These are phyloP conservation scores for Actinomortierella ambigua DNA, from an alignment of 371 early-diverging fungal species.

Conservation along the genomic window DNA sequence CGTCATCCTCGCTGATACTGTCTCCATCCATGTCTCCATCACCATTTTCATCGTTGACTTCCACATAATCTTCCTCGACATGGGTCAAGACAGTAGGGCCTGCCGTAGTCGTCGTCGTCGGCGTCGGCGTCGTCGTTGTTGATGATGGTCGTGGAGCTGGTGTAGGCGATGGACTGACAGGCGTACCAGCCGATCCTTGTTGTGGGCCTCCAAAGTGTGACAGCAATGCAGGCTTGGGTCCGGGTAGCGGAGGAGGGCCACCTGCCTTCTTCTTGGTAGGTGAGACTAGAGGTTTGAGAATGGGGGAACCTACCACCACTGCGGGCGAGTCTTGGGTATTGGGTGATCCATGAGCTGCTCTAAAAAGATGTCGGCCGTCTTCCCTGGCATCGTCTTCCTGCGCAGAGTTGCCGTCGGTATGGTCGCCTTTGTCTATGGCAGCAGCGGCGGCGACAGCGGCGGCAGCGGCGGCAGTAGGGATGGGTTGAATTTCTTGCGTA, in stretches of 20 bases:
- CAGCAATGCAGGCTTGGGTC: constrained; percentile 31
- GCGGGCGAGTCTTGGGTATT: too few species aligned
- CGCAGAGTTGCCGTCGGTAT: too few species aligned
- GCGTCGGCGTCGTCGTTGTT: too few species aligned
- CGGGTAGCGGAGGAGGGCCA: constrained; percentile 18
- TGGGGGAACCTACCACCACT: too few species aligned
- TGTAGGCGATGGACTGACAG: too few species aligned
- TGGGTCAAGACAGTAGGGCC: not conserved
- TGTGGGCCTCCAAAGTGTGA: not conserved
- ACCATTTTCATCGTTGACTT: constrained; percentile 5
- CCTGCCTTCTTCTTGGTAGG: not conserved
- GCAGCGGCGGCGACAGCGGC: not conserved
- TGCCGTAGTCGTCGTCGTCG: too few species aligned
- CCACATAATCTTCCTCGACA: constrained; percentile 1
- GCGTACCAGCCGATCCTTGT: not conserved
- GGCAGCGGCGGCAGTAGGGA: not conserved
- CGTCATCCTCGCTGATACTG: too few species aligned
- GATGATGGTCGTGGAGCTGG: too few species aligned
- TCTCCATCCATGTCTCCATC: constrained; percentile 4
- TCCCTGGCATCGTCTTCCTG: not conserved
- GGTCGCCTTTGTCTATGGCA: too few species aligned
- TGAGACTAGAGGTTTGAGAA: too few species aligned
- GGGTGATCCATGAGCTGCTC: too few species aligned
- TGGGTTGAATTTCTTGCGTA: not conserved
- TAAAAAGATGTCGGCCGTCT: too few species aligned